These are phyloP conservation scores for Ophiognomonia clavigignenti-juglandacearum DNA, from an alignment of 2,329 filamentous ascomycete species.

Conservation along the genomic window DNA sequence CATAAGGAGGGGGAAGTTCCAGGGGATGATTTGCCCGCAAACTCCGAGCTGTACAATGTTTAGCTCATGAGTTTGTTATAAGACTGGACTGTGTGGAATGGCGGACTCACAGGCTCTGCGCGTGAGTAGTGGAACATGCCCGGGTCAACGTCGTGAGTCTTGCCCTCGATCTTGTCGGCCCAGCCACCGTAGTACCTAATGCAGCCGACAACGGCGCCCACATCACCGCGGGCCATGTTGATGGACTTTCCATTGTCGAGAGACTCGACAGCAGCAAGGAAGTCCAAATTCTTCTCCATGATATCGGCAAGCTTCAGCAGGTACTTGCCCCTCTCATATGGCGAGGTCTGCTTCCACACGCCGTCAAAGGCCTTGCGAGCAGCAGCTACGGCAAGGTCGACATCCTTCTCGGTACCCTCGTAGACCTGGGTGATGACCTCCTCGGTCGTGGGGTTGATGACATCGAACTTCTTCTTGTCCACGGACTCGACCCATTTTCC, in stretches of 20 bases:
- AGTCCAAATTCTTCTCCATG: slow-evolving; percentile 70
- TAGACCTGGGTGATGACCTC: slow-evolving; percentile 77
- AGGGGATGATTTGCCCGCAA: slow-evolving; percentile 76
- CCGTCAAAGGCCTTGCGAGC: slow-evolving; percentile 83
- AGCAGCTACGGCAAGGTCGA: slow-evolving; percentile 73
- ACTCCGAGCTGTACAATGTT: slow-evolving; percentile 53
- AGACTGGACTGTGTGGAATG: not conserved
- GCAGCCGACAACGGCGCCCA: slow-evolving; percentile 61
- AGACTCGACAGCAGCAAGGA: slow-evolving; percentile 77
- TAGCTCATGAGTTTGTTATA: not conserved
- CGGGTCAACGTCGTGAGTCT: slow-evolving; percentile 73
- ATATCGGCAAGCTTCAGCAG: slow-evolving; percentile 76
- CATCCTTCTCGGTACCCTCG: slow-evolving; percentile 85
- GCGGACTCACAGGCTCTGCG: slow-evolving; percentile 60
- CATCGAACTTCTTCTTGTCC: slow-evolving; percentile 87
- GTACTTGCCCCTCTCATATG: slow-evolving; percentile 64
- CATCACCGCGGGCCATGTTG: slow-evolving; percentile 69
- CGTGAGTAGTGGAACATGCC: slow-evolving; percentile 82
- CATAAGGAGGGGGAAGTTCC: slow-evolving; percentile 71
- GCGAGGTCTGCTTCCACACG: slow-evolving; percentile 62
- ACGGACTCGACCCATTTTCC: slow-evolving; percentile 82
- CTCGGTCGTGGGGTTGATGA: slow-evolving; percentile 83
- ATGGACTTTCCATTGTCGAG: slow-evolving; percentile 86
- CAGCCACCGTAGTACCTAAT: slow-evolving; percentile 86
- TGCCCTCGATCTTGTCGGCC: slow-evolving; percentile 88